phyloP scores from a whole-genome alignment of 805 yeast species.

The Metschnikowia sp. region DNA sequence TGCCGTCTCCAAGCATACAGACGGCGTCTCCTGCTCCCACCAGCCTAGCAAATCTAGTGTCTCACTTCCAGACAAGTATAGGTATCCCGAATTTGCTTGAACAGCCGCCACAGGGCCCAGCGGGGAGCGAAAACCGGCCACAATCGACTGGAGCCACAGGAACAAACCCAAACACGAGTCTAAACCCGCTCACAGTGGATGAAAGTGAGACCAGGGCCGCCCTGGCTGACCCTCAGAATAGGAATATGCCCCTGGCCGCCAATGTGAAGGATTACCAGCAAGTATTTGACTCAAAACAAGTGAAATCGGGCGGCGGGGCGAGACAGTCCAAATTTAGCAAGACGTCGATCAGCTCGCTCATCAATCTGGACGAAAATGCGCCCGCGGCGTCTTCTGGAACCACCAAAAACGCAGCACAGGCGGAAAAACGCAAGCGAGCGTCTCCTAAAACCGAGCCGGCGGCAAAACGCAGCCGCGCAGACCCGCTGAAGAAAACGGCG shows the following conservation, averaged over 20 bases:
- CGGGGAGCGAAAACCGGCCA: not conserved
- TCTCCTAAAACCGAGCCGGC: constrained; percentile 12
- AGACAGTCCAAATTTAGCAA: constrained; percentile 20
- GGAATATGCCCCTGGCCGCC: no score
- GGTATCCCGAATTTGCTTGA: constrained; percentile 13
- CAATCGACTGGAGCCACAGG: not conserved
- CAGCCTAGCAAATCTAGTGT: constrained; percentile 21
- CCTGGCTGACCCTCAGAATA: constrained; percentile 1
- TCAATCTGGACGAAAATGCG: constrained; percentile 29
- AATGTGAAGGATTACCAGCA: not conserved
- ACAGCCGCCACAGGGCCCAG: constrained; percentile 6
- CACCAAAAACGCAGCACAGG: not conserved
- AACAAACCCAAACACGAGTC: not conserved
- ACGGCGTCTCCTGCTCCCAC: constrained; percentile 1
- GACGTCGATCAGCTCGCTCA: constrained; percentile 39
- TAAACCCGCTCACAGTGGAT: not conserved
- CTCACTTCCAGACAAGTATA: constrained; percentile 32
- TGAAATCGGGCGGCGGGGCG: not conserved
- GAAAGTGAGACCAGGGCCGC: not conserved
- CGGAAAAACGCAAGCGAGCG: constrained; percentile 11
- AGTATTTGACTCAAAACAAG: not conserved
- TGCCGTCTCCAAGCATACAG: not conserved
- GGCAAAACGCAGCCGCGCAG: constrained; percentile 12
- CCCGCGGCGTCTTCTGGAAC: not conserved
- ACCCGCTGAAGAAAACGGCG: constrained; percentile 6